A percentile compares a stretch with the other conserved stretches of the same genome.
These are phyloP conservation scores for Leucocoprinus leucothites DNA, from an alignment of 768 basidiomycete genomes.

Conservation along the genomic window DNA sequence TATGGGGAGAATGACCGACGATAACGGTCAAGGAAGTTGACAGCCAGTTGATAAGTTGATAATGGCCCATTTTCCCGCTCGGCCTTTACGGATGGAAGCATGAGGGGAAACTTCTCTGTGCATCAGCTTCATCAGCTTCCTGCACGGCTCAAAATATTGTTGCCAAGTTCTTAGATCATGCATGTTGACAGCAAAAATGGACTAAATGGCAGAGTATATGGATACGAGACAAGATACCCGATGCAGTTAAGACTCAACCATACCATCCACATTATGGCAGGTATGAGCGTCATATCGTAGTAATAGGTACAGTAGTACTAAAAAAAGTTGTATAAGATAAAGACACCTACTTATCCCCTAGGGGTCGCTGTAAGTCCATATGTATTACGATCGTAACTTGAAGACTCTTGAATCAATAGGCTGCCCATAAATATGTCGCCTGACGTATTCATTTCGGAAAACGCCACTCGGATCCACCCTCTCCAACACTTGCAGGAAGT, in stretches of 20 bases:
- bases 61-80: background rate
- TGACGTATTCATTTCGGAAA: conserved; percentile 87
- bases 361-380: background rate
- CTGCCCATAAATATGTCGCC: conserved; percentile 80
- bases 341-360: conserved; percentile 9
- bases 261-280: background rate
- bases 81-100: conserved; percentile 10
- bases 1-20: conserved; percentile 1
- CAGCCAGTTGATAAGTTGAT: background rate
- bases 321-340: background rate
- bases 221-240: background rate
- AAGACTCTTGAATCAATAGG: conserved; percentile 39
- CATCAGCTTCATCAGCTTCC: conserved; percentile 4
- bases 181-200: no score
- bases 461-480: conserved; percentile 71
- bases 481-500: conserved; percentile 66
- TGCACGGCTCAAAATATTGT: background rate
- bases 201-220: no score
- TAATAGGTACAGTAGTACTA: conserved; percentile 1
- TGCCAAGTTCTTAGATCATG: no score
- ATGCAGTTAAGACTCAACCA: conserved; percentile 9
- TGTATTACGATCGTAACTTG: conserved; percentile 28
- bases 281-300: background rate
- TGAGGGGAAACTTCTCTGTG: background rate
- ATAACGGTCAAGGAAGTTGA: background rate